Percentiles rank a stretch among this genome's conserved stretches.
phyloP scores from a whole-genome alignment of 2,329 filamentous ascomycete species.

The Fonsecaea monophora region DNA sequence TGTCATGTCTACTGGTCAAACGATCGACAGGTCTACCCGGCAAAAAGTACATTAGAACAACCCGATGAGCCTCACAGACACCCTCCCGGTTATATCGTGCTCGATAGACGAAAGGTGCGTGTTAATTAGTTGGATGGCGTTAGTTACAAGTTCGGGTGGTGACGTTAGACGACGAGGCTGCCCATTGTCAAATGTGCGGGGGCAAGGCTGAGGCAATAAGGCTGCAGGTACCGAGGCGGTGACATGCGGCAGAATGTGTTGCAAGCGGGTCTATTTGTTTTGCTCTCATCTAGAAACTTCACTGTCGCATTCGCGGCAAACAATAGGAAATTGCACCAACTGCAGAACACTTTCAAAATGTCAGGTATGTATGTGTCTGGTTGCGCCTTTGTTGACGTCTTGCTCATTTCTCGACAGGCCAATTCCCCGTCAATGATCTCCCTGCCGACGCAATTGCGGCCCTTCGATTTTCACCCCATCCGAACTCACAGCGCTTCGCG shows the following conservation, averaged over 20 bases:
- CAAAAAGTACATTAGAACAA: too few species aligned
- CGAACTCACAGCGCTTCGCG: conserved; percentile 76
- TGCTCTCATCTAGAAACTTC: neutral
- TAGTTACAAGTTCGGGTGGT: neutral
- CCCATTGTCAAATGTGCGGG: neutral
- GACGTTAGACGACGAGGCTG: neutral
- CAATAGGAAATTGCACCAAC: neutral
- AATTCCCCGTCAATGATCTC: conserved; percentile 82
- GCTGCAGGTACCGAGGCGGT: conserved; percentile 20
- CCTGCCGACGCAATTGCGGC: conserved; percentile 88
- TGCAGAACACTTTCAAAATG: conserved; percentile 11
- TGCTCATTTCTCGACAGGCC: conserved; percentile 53
- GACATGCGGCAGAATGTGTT: conserved; percentile 20
- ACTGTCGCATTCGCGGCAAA: neutral
- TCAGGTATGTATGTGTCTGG: conserved; percentile 21
- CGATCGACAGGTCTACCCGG: too few species aligned
- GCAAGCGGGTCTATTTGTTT: conserved; percentile 9
- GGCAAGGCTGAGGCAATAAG: conserved; percentile 13
- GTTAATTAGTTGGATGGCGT: neutral
- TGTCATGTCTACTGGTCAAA: too few species aligned
- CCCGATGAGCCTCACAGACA: neutral
- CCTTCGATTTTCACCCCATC: conserved; percentile 80
- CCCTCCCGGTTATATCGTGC: neutral
- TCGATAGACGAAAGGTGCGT: neutral
- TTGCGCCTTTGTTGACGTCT: neutral